Percentiles rank a stretch among this genome's conserved stretches.
Evolutionary conservation across 1,284 basidiomycete genomes (phyloP).

Genomic region (Xerocomus minutiporus): DNA sequence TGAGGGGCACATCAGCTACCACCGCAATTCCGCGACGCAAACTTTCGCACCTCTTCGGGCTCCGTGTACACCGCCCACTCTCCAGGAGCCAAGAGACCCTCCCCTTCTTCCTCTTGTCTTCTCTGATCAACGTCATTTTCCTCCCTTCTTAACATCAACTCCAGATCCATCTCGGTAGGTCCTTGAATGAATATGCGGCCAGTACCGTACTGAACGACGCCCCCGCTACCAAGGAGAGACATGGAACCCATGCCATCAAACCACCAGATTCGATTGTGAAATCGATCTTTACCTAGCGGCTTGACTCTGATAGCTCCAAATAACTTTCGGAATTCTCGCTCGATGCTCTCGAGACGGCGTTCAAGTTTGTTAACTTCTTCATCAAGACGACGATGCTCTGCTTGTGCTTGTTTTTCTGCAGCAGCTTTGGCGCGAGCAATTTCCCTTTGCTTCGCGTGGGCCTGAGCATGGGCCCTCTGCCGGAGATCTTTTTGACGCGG

Average conservation of each 20-base stretch:
- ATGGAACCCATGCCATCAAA: slow-evolving; percentile 92
- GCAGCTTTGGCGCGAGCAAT: slow-evolving; percentile 69
- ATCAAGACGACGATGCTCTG: slow-evolving; percentile 76
- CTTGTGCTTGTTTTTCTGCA: slow-evolving; percentile 63
- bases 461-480: slow-evolving; percentile 51
- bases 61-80: slow-evolving; percentile 91
- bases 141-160: slow-evolving; percentile 58
- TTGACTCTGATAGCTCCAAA: slow-evolving; percentile 80
- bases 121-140: slow-evolving; percentile 58
- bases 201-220: slow-evolving; percentile 78
- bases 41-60: slow-evolving; percentile 69
- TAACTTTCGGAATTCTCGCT: slow-evolving; percentile 88
- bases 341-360: slow-evolving; percentile 78
- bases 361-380: slow-evolving; percentile 84
- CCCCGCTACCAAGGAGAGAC: slow-evolving; percentile 68
- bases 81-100: slow-evolving; percentile 64
- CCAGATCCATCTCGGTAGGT: slow-evolving; percentile 72
- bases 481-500: slow-evolving; percentile 49
- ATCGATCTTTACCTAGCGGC: slow-evolving; percentile 88
- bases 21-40: background rate
- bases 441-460: slow-evolving; percentile 72
- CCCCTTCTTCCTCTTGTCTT: slow-evolving; percentile 72
- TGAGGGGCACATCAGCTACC: slow-evolving; percentile 33
- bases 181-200: slow-evolving; percentile 91
- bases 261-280: slow-evolving; percentile 97